These are phyloP conservation scores for Fusarium sp. DNA, from an alignment of 2,329 filamentous ascomycete genomes.

Conservation along the genomic window DNA sequence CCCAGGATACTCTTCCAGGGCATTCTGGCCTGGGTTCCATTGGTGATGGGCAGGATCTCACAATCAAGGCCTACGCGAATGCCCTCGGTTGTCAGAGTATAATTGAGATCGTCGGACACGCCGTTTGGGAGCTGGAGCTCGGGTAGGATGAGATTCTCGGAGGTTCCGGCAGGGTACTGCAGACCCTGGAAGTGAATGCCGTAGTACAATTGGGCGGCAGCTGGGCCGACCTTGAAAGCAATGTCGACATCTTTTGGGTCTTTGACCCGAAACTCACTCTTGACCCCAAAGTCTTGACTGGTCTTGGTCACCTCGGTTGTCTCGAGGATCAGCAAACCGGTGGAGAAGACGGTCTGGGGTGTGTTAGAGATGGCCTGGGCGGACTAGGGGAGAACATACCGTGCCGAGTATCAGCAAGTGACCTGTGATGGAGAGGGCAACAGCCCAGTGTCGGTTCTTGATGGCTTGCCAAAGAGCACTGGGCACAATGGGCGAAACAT, in stretches of 20 bases:
- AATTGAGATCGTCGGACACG: slow-evolving; percentile 24
- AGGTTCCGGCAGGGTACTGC: slow-evolving; percentile 29
- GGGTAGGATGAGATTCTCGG: slow-evolving; percentile 25
- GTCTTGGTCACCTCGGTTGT: slow-evolving; percentile 37
- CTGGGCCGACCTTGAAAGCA: slow-evolving; percentile 17
- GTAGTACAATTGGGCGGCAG: slow-evolving; percentile 32
- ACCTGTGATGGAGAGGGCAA: slow-evolving; percentile 38
- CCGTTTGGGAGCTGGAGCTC: slow-evolving; percentile 20
- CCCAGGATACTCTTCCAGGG: slow-evolving; percentile 40
- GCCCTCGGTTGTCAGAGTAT: slow-evolving; percentile 34
- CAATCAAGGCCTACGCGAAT: slow-evolving; percentile 41
- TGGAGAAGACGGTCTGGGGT: slow-evolving; percentile 44
- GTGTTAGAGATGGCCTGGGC: background rate
- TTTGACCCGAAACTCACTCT: slow-evolving; percentile 25
- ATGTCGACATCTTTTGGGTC: slow-evolving; percentile 11
- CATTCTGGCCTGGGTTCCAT: slow-evolving; percentile 30
- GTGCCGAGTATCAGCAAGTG: slow-evolving; percentile 46
- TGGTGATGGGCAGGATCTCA: slow-evolving; percentile 37
- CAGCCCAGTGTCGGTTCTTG: slow-evolving; percentile 41
- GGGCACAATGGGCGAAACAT: slow-evolving; percentile 43
- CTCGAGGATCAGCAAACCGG: slow-evolving; percentile 46
- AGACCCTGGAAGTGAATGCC: slow-evolving; percentile 35
- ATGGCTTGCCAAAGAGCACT: slow-evolving; percentile 39
- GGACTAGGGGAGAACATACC: slow-evolving; percentile 17
- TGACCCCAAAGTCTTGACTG: slow-evolving; percentile 30